A percentile compares a stretch with the other conserved stretches of the same genome.
These are phyloP conservation scores for Euphorbia pulcherrima DNA, from an alignment of 345 rosid genomes.

Conservation along the genomic window DNA sequence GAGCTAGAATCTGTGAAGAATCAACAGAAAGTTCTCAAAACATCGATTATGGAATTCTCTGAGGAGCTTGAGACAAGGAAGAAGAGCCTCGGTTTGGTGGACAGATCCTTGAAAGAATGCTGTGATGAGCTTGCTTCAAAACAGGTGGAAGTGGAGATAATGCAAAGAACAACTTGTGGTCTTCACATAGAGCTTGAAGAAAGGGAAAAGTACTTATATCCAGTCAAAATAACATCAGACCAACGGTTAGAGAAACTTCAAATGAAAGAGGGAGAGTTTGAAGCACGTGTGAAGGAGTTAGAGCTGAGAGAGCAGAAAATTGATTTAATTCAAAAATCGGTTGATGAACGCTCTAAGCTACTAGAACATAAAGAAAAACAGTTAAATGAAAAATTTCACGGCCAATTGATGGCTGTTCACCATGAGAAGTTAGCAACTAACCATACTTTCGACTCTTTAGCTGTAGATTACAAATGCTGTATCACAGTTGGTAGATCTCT, in stretches of 20 bases:
- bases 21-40: not conserved
- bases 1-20: constrained; percentile 18
- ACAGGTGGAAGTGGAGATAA: not conserved
- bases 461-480: constrained; percentile 1
- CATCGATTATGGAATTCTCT: constrained; percentile 3
- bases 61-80: constrained; percentile 12
- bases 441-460: constrained; percentile 2
- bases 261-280: constrained; percentile 25
- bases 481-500: constrained; percentile 16
- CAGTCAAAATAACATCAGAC: constrained; percentile 19
- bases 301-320: constrained; percentile 19
- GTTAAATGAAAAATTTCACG: constrained; percentile 6
- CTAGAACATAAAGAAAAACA: constrained; percentile 22
- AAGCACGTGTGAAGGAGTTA: constrained; percentile 17
- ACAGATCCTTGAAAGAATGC: constrained; percentile 18
- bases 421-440: not conserved
- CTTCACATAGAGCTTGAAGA: constrained; percentile 1
- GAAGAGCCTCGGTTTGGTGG: constrained; percentile 6
- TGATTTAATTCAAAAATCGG: constrained; percentile 3
- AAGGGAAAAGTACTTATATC: constrained; percentile 21
- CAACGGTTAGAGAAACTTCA: constrained; percentile 14
- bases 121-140: constrained; percentile 2
- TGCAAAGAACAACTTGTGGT: not conserved
- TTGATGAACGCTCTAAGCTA: constrained; percentile 16
- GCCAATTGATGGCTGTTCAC: not conserved